Base-by-base conservation (phyloP, 2,329 filamentous ascomycete genomes). In the Trichoderma koningii region DNA sequence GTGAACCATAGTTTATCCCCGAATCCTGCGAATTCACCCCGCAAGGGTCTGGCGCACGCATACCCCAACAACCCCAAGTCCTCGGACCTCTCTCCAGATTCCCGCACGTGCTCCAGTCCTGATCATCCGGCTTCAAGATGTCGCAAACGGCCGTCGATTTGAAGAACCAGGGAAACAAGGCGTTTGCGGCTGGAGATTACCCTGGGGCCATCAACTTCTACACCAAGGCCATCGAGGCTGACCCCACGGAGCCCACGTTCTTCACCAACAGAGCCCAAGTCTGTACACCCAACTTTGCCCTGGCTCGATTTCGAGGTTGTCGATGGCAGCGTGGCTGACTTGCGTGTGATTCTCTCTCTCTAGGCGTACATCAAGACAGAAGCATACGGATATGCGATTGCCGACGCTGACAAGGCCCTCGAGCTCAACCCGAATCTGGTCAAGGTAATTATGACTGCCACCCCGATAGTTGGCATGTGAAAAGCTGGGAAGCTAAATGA, bases 191-290 rank as follows among this genome's bases (percentile, higher is more conserved):
- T 38, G 92, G 97, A 73, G 90, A 98, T 81, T 99, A 91, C 90
- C 86, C 85, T 12, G 81, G 84, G 3, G 95, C 95, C 7, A 84
- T 97, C 68, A 88, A 93, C 1, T 87, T 88, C 70, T 99, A 99
- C 78, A 87, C 87, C 63, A 86, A 96, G 78, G 94, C 94, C 28
- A 98, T 99, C 74, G 88, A 90, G 67, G 80, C 91, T 70, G 89
- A 97, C 78, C 86, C 89, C 74, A 83, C 90, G 71, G 90, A 98
- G 73, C 91, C 93, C 7, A 90, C 93, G 0, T 98, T 93, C 80
- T 98, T 88, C 80, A 93, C 92, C 72, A 99, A 99, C 80, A 86
- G 95, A 76, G 95, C 95, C 21, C 94, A 97, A 86, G 94, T 97
- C 77, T 68, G 84, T 79, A 68, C 59, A 50, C 55, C 50, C 7